Conservation (phyloP, 2,329 filamentous ascomycete species). For the Fusarium brevicatenulatum region DNA sequence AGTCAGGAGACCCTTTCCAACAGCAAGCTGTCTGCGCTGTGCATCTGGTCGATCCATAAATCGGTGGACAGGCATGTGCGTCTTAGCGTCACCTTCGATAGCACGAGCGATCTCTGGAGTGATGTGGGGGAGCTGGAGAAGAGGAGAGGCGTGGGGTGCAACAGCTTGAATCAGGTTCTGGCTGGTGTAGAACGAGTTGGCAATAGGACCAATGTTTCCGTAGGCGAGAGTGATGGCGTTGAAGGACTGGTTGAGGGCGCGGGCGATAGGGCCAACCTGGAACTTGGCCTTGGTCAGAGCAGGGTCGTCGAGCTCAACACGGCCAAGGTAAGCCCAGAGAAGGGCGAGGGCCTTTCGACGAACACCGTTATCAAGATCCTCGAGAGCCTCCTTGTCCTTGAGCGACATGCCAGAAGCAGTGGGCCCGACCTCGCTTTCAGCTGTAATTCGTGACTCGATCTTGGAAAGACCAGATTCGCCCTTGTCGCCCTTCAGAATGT, state of each 20-base stretch:
- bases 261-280: conserved; percentile 86
- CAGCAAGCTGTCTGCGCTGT: conserved; percentile 75
- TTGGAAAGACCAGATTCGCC: conserved; percentile 84
- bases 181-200: conserved; percentile 82
- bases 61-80: conserved; percentile 81
- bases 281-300: conserved; percentile 86
- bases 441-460: conserved; percentile 82
- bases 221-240: conserved; percentile 88
- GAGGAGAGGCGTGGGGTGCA: conserved; percentile 82
- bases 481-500: conserved; percentile 79
- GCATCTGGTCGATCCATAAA: conserved; percentile 87
- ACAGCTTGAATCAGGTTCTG: conserved; percentile 93
- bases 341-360: conserved; percentile 88
- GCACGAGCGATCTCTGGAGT: conserved; percentile 72
- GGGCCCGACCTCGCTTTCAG: conserved; percentile 62
- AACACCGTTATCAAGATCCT: conserved; percentile 81
- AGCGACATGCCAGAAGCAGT: conserved; percentile 68
- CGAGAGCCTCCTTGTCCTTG: conserved; percentile 81
- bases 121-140: conserved; percentile 92
- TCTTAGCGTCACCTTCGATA: conserved; percentile 79
- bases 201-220: conserved; percentile 81
- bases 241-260: conserved; percentile 86
- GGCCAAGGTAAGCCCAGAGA: conserved; percentile 94
- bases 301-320: conserved; percentile 83
- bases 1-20: conserved; percentile 76